These are phyloP conservation scores for carrot (Daucus carota) DNA, from an alignment of 129 eudicot species.

Conservation along the genomic window DNA sequence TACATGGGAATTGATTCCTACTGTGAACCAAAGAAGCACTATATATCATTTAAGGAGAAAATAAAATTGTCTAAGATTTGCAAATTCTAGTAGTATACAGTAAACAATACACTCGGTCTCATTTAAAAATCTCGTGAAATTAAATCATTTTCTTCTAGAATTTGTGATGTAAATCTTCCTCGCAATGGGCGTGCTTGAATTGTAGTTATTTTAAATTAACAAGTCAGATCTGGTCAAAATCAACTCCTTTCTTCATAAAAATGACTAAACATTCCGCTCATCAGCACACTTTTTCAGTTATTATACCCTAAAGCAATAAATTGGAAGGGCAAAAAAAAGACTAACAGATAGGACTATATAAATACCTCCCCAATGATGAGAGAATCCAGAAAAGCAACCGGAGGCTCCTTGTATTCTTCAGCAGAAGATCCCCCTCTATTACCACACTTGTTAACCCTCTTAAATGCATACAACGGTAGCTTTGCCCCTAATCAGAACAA, in stretches of 20 bases:
- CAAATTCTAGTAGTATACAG: neutral
- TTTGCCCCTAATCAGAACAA: conserved; percentile 43
- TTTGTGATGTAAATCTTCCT: too few relatives aligned
- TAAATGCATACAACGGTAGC: conserved; percentile 78
- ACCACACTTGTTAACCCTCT: conserved; percentile 30
- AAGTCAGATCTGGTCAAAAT: neutral
- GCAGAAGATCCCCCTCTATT: conserved; percentile 18
- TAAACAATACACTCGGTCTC: neutral
- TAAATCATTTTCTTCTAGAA: neutral
- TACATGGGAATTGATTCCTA: neutral
- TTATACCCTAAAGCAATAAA: neutral
- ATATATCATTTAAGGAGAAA: neutral
- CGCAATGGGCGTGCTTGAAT: too few relatives aligned
- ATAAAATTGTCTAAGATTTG: neutral
- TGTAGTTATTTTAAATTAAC: too few relatives aligned
- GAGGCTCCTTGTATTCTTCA: conserved; percentile 43
- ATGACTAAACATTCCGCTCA: neutral
- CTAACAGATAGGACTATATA: too few relatives aligned
- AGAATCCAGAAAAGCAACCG: conserved; percentile 74
- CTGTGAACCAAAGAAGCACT: neutral
- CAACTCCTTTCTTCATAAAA: neutral
- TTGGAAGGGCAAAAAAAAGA: neutral
- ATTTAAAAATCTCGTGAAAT: neutral
- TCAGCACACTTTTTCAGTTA: neutral
- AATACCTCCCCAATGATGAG: conserved; percentile 90